Evolutionary conservation across 768 basidiomycete species (phyloP).

Genomic region (Porphyrellus cyaneotinctus): DNA sequence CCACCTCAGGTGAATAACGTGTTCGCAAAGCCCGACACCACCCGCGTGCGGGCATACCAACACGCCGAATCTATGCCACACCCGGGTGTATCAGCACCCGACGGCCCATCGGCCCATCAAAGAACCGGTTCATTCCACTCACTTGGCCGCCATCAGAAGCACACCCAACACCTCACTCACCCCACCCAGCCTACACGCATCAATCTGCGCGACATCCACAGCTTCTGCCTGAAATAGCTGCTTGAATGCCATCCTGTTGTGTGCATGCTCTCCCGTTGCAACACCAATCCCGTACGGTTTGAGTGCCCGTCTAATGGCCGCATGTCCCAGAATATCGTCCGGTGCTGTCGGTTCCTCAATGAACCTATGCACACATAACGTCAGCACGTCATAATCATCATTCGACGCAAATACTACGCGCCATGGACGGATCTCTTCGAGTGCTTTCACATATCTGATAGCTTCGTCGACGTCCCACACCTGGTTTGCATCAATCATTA

Average conservation of each 20-base stretch:
- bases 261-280: constrained; percentile 92
- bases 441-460: constrained; percentile 77
- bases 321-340: constrained; percentile 85
- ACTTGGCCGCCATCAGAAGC: constrained; percentile 88
- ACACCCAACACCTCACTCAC: constrained; percentile 89
- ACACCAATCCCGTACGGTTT: constrained; percentile 82
- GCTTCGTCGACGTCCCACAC: constrained; percentile 91
- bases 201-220: constrained; percentile 86
- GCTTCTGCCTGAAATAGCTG: constrained; percentile 86
- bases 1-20: constrained; percentile 79
- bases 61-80: constrained; percentile 60
- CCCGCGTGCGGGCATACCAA: constrained; percentile 91
- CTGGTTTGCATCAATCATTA: constrained; percentile 97
- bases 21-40: constrained; percentile 90
- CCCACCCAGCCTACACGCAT: constrained; percentile 85
- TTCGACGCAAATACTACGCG: neutral
- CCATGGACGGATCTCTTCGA: constrained; percentile 58
- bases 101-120: neutral
- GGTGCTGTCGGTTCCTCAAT: constrained; percentile 94
- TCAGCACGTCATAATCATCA: constrained; percentile 8
- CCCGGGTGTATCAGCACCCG: neutral
- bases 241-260: constrained; percentile 95
- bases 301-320: constrained; percentile 71
- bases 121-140: constrained; percentile 22
- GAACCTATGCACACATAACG: constrained; percentile 44